Base-by-base conservation (phyloP, 441 rosid species). In the California macrophylla region DNA sequence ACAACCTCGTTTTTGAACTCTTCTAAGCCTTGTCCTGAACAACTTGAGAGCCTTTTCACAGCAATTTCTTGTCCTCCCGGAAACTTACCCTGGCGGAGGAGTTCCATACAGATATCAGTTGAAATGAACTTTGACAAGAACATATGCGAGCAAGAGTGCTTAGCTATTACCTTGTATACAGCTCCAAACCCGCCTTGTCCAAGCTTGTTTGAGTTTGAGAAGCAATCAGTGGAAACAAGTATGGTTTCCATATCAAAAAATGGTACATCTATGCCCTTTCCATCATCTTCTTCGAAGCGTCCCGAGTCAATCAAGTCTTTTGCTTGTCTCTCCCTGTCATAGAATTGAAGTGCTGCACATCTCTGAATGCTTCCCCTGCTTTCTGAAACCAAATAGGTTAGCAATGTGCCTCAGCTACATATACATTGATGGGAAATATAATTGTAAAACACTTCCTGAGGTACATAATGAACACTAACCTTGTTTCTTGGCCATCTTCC, bases 141-240 rank as follows among this genome's bases (percentile, higher is more conserved):
- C 10, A 0, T 26, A 3, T 29, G 23, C 3, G 47, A 12, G 64
- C 13, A 10, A 23, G 64, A 24, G 29, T 58, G 23, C n/a, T 58
- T 58, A n/a, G n/a, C 12, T 4, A 3, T 21, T 66, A 60, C 87
- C 86, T 82, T 87, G 70, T 85, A 87, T 54, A 87, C 90, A 1
- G 85, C 86, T 5, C 92, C 90, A 63, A 85, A 87, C 12, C 88
- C 92, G 0, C 90, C 92, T 73, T 76, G 85, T 45, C 88, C 89
- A 1, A 84, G 83, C 78, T 82, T 84, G 77, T 85, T 87, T 68
- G 67, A 77, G 8, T 66, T 67, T 6, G 87, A 82, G 79, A 86
- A 89, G 66, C 75, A 77, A 42, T 84, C 71, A 1, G 94, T 86
- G 18, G 89, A 87, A 40, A 70, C 77, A 65, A 85, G 26, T 52